These are phyloP conservation scores for Ulota crispa DNA, from an alignment of 225 moss, liverwort and hornwort species.

Conservation along the genomic window DNA sequence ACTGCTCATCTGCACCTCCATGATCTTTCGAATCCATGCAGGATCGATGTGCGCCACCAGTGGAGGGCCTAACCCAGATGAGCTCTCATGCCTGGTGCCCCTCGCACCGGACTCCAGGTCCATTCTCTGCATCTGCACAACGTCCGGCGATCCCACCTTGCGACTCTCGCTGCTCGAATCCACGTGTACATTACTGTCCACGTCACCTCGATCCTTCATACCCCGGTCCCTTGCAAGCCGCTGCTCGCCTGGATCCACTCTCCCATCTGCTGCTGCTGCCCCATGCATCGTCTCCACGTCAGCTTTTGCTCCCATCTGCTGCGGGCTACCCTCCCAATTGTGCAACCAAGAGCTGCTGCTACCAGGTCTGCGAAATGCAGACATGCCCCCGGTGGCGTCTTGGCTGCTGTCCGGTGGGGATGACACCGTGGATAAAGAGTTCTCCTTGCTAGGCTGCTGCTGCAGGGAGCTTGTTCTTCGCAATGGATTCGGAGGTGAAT, in stretches of 20 bases:
- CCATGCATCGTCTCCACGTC: conserved; percentile 40
- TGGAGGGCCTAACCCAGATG: conserved; percentile 21
- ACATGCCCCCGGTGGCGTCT: conserved; percentile 43
- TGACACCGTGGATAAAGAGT: conserved; percentile 41
- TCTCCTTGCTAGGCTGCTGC: conserved; percentile 34
- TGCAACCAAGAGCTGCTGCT: conserved; percentile 57
- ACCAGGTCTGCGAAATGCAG: conserved; percentile 54
- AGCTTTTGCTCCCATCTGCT: conserved; percentile 1
- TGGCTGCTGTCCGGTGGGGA: conserved; percentile 81
- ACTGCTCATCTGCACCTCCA: conserved; percentile 50
- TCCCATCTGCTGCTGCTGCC: conserved; percentile 29
- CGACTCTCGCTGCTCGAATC: conserved; percentile 41
- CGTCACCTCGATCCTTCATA: conserved; percentile 38
- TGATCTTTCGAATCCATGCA: conserved; percentile 54
- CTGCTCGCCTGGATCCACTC: conserved; percentile 43
- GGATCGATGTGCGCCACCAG: conserved; percentile 38
- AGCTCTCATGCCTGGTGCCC: conserved; percentile 26
- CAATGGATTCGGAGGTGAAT: conserved; percentile 43
- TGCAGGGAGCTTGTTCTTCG: conserved; percentile 48
- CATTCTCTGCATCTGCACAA: conserved; percentile 42
- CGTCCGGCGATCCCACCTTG: conserved; percentile 34
- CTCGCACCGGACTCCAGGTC: conserved; percentile 39
- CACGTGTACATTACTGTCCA: conserved; percentile 35
- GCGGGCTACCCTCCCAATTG: conserved; percentile 38
- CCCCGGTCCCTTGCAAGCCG: conserved; percentile 42